Base-by-base conservation (phyloP, 306 rosid species). In the Sicyos edulis region DNA sequence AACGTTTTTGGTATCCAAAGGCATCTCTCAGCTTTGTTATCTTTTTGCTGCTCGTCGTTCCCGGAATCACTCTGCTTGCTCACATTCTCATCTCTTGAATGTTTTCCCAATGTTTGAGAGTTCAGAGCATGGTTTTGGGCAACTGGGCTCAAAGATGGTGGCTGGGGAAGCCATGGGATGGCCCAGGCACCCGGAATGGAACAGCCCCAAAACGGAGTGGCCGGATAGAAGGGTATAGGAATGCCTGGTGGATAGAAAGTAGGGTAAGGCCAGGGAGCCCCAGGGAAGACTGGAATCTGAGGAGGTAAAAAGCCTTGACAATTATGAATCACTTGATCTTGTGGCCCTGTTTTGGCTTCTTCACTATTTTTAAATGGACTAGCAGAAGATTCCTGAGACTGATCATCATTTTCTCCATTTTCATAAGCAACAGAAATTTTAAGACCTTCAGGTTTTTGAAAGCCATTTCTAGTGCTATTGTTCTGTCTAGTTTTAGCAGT, bases 1-100 rank as follows among this genome's bases (percentile, higher is more conserved):
- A 84, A 76, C 2, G 87, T 81, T 72, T 84, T 84, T 10, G 87
- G 87, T 73, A 84, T 81, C 87, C 87, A 84, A 32, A 84, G 78
- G 52, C 77, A 73, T 74, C 83, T 76, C 80, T 81, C 83, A 10
- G 77, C 61, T 56, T 73, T 76, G 54, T 68, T 64, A 54, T 78
- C 85, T 73, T 76, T 81, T 13, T 75, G 77, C 26, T 44, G 68
- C 57, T 65, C 81, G 17, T 70, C 79, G 63, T 76, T 85, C 56
- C 6, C 80, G 0, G 66, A 76, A 72, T 42, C 71, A 58, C 68
- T 73, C 21, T 71, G 52, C 61, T 76, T 73, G 32, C 9, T 52
- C 26, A 74, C 59, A 61, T 65, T 81, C 75, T 81, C 83, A 29
- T 84, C 87, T 74, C 87, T 76, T 1, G 81, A 84, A 76, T 84